These are phyloP conservation scores for Phlyctochytrium arcticum DNA, from an alignment of 192 early-diverging fungal genomes.

Conservation along the genomic window DNA sequence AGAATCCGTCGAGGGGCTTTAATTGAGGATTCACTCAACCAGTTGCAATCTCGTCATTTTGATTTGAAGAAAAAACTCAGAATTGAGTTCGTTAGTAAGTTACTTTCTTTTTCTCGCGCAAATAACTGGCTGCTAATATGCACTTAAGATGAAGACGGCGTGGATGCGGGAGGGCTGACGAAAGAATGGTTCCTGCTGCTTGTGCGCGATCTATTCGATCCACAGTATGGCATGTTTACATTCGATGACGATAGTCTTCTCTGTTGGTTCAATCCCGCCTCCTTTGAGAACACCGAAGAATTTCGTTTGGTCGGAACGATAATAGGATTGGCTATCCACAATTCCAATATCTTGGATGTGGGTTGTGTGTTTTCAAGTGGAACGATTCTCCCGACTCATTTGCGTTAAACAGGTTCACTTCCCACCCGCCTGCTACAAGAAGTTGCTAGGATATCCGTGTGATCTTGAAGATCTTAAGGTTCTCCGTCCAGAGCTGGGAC, in stretches of 20 bases:
- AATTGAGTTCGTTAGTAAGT: slow-evolving; percentile 41
- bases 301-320: slow-evolving; percentile 84
- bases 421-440: slow-evolving; percentile 80
- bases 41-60: slow-evolving; percentile 41
- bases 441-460: slow-evolving; percentile 66
- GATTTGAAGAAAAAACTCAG: slow-evolving; percentile 53
- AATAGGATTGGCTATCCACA: slow-evolving; percentile 89
- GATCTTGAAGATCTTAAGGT: slow-evolving; percentile 70
- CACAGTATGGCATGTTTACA: slow-evolving; percentile 77
- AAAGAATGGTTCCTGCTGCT: slow-evolving; percentile 93
- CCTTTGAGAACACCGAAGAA: slow-evolving; percentile 60
- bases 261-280: slow-evolving; percentile 72
- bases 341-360: slow-evolving; percentile 82
- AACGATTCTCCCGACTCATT: neutral
- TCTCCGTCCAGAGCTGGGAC: slow-evolving; percentile 72
- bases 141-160: slow-evolving; percentile 51
- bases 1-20: slow-evolving; percentile 39
- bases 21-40: slow-evolving; percentile 52
- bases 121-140: neutral
- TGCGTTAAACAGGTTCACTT: slow-evolving; percentile 58
- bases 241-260: slow-evolving; percentile 78
- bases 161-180: slow-evolving; percentile 91
- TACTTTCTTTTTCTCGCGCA: neutral
- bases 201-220: slow-evolving; percentile 82
- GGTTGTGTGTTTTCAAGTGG: no score